Conservation (phyloP, 768 basidiomycete species). For the Tricholoma bakamatsutake region DNA sequence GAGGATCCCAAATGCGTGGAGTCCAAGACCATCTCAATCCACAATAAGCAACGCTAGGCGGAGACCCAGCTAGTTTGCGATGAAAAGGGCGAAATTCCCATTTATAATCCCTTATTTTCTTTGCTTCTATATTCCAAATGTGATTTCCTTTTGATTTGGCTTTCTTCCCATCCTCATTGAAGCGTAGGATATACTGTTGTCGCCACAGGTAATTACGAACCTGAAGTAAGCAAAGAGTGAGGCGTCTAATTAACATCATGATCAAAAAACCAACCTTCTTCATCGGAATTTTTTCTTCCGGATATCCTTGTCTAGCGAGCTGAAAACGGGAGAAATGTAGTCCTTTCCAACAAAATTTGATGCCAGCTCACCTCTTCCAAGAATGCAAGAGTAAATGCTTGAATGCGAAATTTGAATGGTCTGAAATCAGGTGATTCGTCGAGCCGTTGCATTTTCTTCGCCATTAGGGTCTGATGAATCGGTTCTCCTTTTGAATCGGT, state of each 20-base stretch:
- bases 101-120: constrained; percentile 62
- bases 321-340: constrained; percentile 22
- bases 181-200: constrained; percentile 89
- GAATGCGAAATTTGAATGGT: constrained; percentile 98
- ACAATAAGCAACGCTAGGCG: constrained; percentile 76
- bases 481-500: constrained; percentile 93
- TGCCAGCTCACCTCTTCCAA: constrained; percentile 68
- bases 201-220: constrained; percentile 95
- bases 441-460: constrained; percentile 96
- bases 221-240: constrained; percentile 31
- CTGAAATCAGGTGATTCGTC: constrained; percentile 96
- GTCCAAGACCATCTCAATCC: constrained; percentile 85
- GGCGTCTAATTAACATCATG: constrained; percentile 9
- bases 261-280: constrained; percentile 64
- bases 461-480: constrained; percentile 97
- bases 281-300: constrained; percentile 93
- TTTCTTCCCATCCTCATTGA: constrained; percentile 99
- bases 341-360: background rate
- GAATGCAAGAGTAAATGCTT: constrained; percentile 95
- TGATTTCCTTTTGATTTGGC: constrained; percentile 99
- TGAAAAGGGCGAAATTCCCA: constrained; percentile 90
- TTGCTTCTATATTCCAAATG: constrained; percentile 98
- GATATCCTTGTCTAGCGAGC: constrained; percentile 81
- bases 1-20: constrained; percentile 96
- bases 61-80: constrained; percentile 79